Evolutionary conservation across 768 basidiomycete species (phyloP).

Genomic region (Boletus rubescentipes): DNA sequence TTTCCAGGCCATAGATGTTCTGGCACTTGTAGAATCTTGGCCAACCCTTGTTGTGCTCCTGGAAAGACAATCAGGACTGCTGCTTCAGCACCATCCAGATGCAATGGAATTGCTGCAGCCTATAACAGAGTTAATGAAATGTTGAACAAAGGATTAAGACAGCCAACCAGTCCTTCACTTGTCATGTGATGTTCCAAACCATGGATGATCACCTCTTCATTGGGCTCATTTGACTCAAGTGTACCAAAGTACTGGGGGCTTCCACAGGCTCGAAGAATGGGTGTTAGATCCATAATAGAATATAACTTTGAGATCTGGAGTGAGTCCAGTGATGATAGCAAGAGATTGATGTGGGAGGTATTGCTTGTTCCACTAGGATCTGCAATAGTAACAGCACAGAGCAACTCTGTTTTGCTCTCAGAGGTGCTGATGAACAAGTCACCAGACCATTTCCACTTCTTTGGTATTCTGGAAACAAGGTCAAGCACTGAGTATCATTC

Average conservation of each 20-base stretch:
- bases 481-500: slow-evolving; percentile 7
- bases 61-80: slow-evolving; percentile 62
- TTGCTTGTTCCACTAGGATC: slow-evolving; percentile 43
- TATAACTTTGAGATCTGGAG: slow-evolving; percentile 50
- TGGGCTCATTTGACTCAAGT: slow-evolving; percentile 40
- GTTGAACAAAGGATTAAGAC: not conserved
- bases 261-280: slow-evolving; percentile 50
- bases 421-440: slow-evolving; percentile 44
- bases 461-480: slow-evolving; percentile 43
- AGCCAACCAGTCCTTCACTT: slow-evolving; percentile 46
- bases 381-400: slow-evolving; percentile 50
- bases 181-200: slow-evolving; percentile 47
- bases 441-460: slow-evolving; percentile 68
- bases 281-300: slow-evolving; percentile 43
- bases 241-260: slow-evolving; percentile 53
- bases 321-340: slow-evolving; percentile 40
- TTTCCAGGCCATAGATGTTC: slow-evolving; percentile 17
- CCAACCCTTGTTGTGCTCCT: slow-evolving; percentile 34
- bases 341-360: slow-evolving; percentile 50
- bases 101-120: slow-evolving; percentile 50
- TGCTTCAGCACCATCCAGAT: slow-evolving; percentile 45
- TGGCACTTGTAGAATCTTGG: slow-evolving; percentile 43
- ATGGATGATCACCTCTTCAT: slow-evolving; percentile 41
- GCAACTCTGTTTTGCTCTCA: slow-evolving; percentile 37
- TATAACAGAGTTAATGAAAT: slow-evolving; percentile 24